phyloP scores from a whole-genome alignment of 371 early-diverging fungal species.

The Zychaea mexicana region DNA sequence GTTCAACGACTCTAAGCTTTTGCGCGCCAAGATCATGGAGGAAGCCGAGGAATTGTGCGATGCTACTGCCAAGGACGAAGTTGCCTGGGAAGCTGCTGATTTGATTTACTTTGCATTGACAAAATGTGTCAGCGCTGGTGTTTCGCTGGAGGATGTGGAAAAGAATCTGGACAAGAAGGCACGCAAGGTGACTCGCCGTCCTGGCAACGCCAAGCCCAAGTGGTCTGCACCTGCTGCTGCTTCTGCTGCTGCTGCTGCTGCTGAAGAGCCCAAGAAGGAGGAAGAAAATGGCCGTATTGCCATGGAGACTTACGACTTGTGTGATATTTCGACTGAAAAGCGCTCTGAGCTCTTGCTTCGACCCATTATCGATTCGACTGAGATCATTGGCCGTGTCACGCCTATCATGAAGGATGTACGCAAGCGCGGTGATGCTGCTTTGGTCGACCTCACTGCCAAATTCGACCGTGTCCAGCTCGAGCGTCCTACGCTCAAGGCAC shows the following conservation, averaged over 20 bases:
- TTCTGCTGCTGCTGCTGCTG: conserved; percentile 20
- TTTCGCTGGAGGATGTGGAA: conserved; percentile 86
- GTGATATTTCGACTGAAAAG: conserved; percentile 46
- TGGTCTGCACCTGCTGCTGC: conserved; percentile 38
- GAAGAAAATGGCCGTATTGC: conserved; percentile 47
- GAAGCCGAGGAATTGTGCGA: conserved; percentile 94
- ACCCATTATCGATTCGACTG: conserved; percentile 89
- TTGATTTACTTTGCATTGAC: conserved; percentile 93
- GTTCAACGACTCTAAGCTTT: conserved; percentile 80
- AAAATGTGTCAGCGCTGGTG: conserved; percentile 84
- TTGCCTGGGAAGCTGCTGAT: conserved; percentile 97
- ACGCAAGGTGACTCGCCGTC: conserved; percentile 86
- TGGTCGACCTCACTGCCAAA: conserved; percentile 82
- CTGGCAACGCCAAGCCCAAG: conserved; percentile 93
- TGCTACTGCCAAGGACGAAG: conserved; percentile 73
- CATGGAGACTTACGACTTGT: conserved; percentile 64
- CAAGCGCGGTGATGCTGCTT: conserved; percentile 83
- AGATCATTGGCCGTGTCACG: conserved; percentile 82
- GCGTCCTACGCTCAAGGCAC: conserved; percentile 76
- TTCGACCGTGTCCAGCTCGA: conserved; percentile 87
- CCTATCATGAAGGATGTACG: conserved; percentile 92
- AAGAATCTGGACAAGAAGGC: conserved; percentile 80
- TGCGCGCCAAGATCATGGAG: conserved; percentile 93
- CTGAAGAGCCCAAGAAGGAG: conserved; percentile 22
- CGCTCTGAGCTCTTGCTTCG: conserved; percentile 75